These are phyloP conservation scores for Gonium pectorale DNA, from an alignment of 139 green algal genomes.

Conservation along the genomic window DNA sequence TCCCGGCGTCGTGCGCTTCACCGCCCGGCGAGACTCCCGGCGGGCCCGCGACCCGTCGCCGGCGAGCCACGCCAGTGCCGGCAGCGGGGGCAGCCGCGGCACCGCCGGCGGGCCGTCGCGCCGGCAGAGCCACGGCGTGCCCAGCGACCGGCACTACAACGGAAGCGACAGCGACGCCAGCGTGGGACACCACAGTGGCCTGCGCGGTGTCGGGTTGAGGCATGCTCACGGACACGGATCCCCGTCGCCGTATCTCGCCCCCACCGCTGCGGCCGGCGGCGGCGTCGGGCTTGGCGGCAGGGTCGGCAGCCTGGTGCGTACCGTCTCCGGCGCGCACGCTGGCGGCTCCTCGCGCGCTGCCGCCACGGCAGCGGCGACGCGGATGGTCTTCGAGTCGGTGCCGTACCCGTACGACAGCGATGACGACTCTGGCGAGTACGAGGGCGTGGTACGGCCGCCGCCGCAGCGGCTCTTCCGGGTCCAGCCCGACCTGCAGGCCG, in stretches of 20 bases:
- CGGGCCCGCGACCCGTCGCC: neutral
- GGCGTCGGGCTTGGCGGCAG: no score
- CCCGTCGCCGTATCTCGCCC: no score
- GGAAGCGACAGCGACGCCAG: no score
- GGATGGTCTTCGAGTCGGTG: neutral
- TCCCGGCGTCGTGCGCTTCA: no score
- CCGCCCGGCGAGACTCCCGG: no score
- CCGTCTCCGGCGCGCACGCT: no score
- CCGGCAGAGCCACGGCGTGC: neutral
- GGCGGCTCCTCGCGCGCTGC: neutral
- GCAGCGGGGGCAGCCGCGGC: neutral
- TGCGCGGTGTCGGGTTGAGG: no score
- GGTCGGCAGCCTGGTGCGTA: no score
- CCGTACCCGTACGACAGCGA: neutral
- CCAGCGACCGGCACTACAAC: neutral
- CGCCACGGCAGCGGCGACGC: neutral
- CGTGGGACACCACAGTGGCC: no score
- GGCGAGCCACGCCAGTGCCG: neutral
- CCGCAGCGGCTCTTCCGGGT: slow-evolving; percentile 18
- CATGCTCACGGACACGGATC: no score
- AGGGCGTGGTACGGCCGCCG: neutral
- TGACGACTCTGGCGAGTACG: neutral
- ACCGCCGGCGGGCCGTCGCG: neutral
- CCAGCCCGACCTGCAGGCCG: neutral
- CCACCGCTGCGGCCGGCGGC: no score